Percentiles rank a stretch among this genome's conserved stretches.
phyloP scores from a whole-genome alignment of 306 rosid genomes.

The Crotalaria pallida region DNA sequence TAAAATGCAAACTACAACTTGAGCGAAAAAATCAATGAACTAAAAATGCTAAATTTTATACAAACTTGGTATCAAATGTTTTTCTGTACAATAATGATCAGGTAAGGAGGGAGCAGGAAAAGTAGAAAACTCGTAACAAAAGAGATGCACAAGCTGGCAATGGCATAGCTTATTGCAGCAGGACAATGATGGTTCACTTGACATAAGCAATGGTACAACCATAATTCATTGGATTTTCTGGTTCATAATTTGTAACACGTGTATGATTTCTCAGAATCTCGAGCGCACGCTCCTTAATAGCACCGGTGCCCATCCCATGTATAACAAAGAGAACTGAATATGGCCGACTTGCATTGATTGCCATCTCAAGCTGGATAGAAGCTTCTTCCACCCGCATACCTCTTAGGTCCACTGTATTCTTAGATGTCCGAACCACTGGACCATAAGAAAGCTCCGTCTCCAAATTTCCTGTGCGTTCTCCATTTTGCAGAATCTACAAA shows the following conservation, averaged over 20 bases:
- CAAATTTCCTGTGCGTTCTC: conserved; percentile 26
- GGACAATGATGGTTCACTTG: conserved; percentile 31
- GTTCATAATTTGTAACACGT: conserved; percentile 62
- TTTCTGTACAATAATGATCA: conserved; percentile 15
- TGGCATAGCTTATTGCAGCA: conserved; percentile 14
- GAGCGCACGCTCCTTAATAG: conserved; percentile 59
- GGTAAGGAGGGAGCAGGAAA: not conserved
- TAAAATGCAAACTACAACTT: not conserved
- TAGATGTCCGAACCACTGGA: conserved; percentile 69
- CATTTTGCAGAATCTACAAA: conserved; percentile 40
- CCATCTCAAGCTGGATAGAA: conserved; percentile 67
- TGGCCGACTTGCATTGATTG: conserved; percentile 48
- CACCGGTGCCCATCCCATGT: conserved; percentile 93
- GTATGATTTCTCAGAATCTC: conserved; percentile 59
- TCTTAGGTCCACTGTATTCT: conserved; percentile 79
- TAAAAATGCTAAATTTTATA: not conserved
- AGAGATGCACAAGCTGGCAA: not conserved
- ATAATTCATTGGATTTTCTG: conserved; percentile 71
- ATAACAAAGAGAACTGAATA: conserved; percentile 76
- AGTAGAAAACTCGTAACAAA: not conserved
- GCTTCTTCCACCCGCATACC: conserved; percentile 90
- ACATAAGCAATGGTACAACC: conserved; percentile 92
- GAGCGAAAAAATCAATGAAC: not conserved
- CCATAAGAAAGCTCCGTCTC: conserved; percentile 48
- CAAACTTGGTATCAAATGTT: not conserved